These are phyloP conservation scores for Lepidium didymum DNA, from an alignment of 345 rosid genomes.

Conservation along the genomic window DNA sequence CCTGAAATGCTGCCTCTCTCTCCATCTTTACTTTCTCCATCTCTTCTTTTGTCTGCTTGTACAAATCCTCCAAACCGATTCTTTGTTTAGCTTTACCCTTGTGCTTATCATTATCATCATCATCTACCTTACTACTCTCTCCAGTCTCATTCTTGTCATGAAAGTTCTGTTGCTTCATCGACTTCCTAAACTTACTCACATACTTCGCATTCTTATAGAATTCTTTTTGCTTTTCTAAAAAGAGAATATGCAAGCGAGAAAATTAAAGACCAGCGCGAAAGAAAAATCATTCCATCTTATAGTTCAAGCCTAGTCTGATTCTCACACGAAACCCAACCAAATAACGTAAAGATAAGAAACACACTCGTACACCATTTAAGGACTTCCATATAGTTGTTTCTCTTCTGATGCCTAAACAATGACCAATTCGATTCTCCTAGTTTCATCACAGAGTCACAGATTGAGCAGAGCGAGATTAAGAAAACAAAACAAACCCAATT, in stretches of 20 bases:
- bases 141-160: constrained; percentile 30
- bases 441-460: neutral
- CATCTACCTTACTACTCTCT: constrained; percentile 23
- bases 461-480: neutral
- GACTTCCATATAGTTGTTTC: neutral
- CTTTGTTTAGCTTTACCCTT: constrained; percentile 24
- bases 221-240: constrained; percentile 61
- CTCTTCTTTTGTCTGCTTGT: constrained; percentile 61
- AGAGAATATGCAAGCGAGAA: too few relatives aligned
- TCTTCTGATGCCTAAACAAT: neutral
- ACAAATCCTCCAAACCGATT: constrained; percentile 42
- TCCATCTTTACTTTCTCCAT: constrained; percentile 57
- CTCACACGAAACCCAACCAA: neutral
- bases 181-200: constrained; percentile 61
- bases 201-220: constrained; percentile 77
- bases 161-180: constrained; percentile 34
- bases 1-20: constrained; percentile 50
- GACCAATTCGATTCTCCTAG: neutral
- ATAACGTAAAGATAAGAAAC: neutral
- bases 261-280: too few relatives aligned
- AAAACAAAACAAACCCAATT: neutral
- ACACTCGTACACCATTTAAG: neutral
- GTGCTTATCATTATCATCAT: constrained; percentile 16
- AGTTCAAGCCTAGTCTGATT: neutral
- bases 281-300: neutral